These are phyloP conservation scores for Pistacia atlantica DNA, from an alignment of 345 rosid genomes.

Conservation along the genomic window DNA sequence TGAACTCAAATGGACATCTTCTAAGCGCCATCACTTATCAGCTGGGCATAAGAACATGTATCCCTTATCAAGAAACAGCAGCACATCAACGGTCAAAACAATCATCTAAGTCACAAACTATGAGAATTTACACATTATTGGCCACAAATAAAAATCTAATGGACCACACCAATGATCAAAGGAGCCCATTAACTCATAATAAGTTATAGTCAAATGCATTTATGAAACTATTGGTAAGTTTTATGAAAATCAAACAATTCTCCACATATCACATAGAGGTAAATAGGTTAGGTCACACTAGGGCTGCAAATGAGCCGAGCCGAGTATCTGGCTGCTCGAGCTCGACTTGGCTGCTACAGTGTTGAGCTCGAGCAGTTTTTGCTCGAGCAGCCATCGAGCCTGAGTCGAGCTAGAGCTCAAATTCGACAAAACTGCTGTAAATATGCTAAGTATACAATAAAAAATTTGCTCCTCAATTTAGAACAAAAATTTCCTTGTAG, in stretches of 20 bases:
- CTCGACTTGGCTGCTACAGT: no score
- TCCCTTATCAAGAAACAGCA: neutral
- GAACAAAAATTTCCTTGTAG: no score
- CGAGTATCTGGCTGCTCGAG: no score
- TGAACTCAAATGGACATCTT: neutral
- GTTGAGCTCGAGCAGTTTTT: no score
- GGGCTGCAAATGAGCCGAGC: no score
- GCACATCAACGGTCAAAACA: neutral
- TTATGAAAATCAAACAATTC: neutral
- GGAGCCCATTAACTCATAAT: neutral
- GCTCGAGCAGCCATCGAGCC: no score
- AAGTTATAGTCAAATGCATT: neutral
- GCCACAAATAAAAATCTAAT: neutral
- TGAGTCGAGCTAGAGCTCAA: no score
- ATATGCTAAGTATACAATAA: no score
- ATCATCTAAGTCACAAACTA: neutral
- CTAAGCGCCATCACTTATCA: neutral
- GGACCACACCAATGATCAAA: neutral
- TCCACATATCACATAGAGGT: neutral
- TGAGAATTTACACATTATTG: neutral
- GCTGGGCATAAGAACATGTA: neutral
- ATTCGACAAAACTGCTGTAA: no score
- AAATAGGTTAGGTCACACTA: neutral
- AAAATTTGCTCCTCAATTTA: no score
- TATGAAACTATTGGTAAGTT: neutral